A percentile compares a stretch with the other conserved stretches of the same genome.
Conservation (phyloP, 495 filamentous ascomycete species). For the Massariosphaeria phaeospora region DNA sequence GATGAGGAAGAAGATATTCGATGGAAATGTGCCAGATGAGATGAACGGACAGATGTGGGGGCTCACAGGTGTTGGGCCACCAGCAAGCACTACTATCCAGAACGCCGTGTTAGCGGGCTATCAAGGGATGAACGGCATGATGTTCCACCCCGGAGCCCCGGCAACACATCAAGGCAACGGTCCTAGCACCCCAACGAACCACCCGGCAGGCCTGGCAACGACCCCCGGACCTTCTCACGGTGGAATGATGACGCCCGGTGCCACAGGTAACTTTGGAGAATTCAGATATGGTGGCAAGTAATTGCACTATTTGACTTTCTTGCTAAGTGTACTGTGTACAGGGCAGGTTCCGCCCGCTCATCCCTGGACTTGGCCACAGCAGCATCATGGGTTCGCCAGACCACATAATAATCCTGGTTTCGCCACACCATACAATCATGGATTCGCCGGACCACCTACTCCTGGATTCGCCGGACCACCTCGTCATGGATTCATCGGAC, state of each 20-base stretch:
- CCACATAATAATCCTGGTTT: too few species aligned
- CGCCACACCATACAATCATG: too few species aligned
- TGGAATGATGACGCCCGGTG: slow-evolving; percentile 26
- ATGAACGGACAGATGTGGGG: slow-evolving; percentile 93
- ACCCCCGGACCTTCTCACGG: slow-evolving; percentile 29
- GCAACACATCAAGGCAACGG: slow-evolving; percentile 15
- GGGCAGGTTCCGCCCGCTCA: too few species aligned
- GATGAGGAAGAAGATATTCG: slow-evolving; percentile 65
- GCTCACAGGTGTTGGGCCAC: slow-evolving; percentile 59
- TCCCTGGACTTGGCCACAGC: too few species aligned
- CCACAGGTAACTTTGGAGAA: slow-evolving; percentile 23
- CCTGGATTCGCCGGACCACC: too few species aligned
- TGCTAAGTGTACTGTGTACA: slow-evolving; percentile 1
- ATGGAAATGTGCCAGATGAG: slow-evolving; percentile 76
- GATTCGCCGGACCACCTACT: too few species aligned
- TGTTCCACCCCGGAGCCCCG: slow-evolving; percentile 17
- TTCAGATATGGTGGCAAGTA: slow-evolving; percentile 31
- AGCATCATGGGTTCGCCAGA: too few species aligned
- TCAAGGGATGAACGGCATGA: slow-evolving; percentile 13
- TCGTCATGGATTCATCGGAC: too few species aligned
- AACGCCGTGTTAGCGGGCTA: slow-evolving; percentile 33
- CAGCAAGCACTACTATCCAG: slow-evolving; percentile 43
- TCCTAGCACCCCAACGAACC: slow-evolving; percentile 39
- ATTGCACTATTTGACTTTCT: neutral
- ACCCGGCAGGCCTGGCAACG: slow-evolving; percentile 34